Evolutionary conservation across 2,329 filamentous ascomycete genomes (phyloP).

Genomic region (Trichoderma polysporum): DNA sequence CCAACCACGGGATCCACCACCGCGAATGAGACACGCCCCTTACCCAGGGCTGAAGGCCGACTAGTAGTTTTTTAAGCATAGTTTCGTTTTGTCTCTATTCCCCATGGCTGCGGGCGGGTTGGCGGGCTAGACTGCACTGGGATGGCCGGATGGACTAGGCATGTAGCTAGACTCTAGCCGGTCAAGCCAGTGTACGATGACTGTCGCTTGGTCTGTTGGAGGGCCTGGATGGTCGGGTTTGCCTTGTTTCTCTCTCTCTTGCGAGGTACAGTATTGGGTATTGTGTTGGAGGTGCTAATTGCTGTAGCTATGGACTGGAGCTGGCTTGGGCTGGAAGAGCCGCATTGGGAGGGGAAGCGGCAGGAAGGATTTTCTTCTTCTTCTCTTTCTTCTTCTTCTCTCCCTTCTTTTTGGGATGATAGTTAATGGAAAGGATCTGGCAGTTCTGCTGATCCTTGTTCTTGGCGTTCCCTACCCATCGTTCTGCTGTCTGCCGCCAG

Average conservation of each 20-base stretch:
- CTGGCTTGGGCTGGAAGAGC: background rate
- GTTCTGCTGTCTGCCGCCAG: background rate
- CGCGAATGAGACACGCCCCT: slow-evolving; percentile 10
- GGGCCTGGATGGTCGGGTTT: background rate
- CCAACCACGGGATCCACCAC: slow-evolving; percentile 8
- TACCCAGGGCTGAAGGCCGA: background rate
- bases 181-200: too few species aligned
- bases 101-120: slow-evolving; percentile 7
- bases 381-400: background rate
- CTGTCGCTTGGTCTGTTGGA: background rate
- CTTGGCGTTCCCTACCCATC: background rate
- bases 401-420: background rate
- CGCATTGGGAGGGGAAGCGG: background rate
- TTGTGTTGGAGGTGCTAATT: background rate
- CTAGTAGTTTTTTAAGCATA: slow-evolving; percentile 11
- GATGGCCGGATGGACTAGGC: background rate
- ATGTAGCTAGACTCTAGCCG: background rate
- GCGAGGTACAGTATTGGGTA: background rate
- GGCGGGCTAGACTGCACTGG: background rate
- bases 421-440: background rate
- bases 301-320: background rate
- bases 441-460: background rate
- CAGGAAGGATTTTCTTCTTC: background rate
- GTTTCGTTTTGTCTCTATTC: background rate
- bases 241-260: background rate